Conservation (phyloP, 148 eudicot species). For the Euryodendron excelsum region DNA sequence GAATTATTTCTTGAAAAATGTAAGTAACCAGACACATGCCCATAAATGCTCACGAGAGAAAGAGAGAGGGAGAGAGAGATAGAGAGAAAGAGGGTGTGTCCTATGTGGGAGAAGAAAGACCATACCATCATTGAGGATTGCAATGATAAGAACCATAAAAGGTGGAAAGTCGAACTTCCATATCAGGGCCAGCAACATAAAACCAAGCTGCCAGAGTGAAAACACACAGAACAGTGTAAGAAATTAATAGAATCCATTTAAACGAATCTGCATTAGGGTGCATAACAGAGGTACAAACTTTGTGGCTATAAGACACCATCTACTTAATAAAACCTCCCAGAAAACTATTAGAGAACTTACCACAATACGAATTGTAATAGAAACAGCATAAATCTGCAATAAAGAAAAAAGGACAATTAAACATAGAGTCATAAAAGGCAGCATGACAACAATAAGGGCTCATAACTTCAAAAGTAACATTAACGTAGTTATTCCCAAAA, state of each 20-base stretch:
- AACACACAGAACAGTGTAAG: neutral
- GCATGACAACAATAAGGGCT: neutral
- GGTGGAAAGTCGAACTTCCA: conserved; percentile 98
- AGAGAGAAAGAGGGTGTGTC: no score
- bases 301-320: neutral
- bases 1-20: neutral
- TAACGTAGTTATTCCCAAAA: neutral
- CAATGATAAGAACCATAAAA: conserved; percentile 98
- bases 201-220: conserved; percentile 71
- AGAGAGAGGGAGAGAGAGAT: no score
- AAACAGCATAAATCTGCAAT: conserved; percentile 91
- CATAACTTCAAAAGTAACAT: neutral
- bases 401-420: neutral
- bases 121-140: conserved; percentile 93
- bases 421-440: neutral
- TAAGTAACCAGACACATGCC: neutral
- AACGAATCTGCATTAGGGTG: no score
- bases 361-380: conserved; percentile 97
- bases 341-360: conserved; percentile 42
- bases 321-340: neutral
- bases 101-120: conserved; percentile 4
- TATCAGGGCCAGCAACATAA: conserved; percentile 88
- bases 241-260: neutral
- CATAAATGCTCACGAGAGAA: neutral
- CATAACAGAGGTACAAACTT: neutral